These are phyloP conservation scores for Amniculicola lignicola DNA, from an alignment of 495 filamentous ascomycete genomes.

Conservation along the genomic window DNA sequence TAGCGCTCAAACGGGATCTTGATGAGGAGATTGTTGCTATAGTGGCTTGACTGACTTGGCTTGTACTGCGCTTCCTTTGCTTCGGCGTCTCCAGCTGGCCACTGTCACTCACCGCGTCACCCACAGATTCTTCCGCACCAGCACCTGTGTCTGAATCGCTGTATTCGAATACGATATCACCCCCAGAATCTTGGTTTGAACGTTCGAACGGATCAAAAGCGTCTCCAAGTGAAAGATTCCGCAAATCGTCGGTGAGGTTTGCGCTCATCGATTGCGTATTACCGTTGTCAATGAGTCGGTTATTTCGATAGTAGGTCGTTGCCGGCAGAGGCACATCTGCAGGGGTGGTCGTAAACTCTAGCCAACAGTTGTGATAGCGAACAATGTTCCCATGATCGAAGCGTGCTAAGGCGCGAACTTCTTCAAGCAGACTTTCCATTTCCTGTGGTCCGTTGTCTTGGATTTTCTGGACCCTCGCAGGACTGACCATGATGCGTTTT, in stretches of 20 bases:
- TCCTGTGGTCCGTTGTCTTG: constrained; percentile 32
- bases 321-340: background rate
- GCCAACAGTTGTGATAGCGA: constrained; percentile 42
- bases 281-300: constrained; percentile 7
- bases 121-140: background rate
- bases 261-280: background rate
- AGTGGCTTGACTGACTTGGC: constrained; percentile 9
- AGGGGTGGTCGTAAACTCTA: constrained; percentile 29
- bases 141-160: constrained; percentile 7
- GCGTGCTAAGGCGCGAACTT: constrained; percentile 38
- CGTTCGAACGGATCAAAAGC: background rate
- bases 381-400: constrained; percentile 44
- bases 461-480: constrained; percentile 30
- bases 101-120: background rate
- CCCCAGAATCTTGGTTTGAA: background rate
- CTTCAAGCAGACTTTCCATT: constrained; percentile 40
- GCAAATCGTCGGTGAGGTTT: background rate
- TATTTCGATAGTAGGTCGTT: background rate
- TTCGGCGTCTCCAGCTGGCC: background rate
- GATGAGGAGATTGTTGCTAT: constrained; percentile 21
- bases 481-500: constrained; percentile 44
- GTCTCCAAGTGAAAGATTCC: constrained; percentile 3
- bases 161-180: constrained; percentile 31
- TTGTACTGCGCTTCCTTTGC: background rate
- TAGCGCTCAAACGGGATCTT: constrained; percentile 6